Evolutionary conservation across 2,329 filamentous ascomycete genomes (phyloP), one percentile per base, ranked within the genome.

Genomic region (Colletotrichum simmondsii): DNA sequence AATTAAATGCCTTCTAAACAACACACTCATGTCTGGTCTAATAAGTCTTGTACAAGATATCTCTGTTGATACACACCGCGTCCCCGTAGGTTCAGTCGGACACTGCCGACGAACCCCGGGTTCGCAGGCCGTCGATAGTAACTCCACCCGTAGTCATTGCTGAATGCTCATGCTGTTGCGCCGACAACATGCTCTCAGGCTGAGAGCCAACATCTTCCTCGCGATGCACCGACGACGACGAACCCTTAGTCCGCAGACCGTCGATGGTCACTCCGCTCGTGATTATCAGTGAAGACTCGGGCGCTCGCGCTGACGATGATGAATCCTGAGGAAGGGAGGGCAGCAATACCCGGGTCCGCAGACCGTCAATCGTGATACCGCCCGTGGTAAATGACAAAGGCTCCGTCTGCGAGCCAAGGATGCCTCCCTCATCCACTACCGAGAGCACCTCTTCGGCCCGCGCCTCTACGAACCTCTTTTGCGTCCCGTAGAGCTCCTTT

Each of bases 401-500:
- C 37, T 42, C 37, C 37, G 14, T 42, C 37, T 42, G 37, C 37
- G 35, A 37, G 35, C 35, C 14, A 16, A 37, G 35, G 14, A 8
- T 19, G 37, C 37, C 37, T 16, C 37, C 37, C 16, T 42, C 16
- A 42, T 19, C 37, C 37, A 8, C 3, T 42, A 3, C 1, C 6
- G 16, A 42, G 37, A 42, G 37, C 37, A 19, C 6, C 32, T 35
- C 32, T 35, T 12, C 32, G 11, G 32, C 32, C 32, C 32, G 32
- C 0, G 11, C 10, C 32, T 35, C 32, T 5, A 42, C 16, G 2
- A 2, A 7, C 5, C 16, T 14, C 22, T 63, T 42, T 14, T 35
- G 19, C 16, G 12, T 11, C 16, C 42, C 71, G 58, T 80, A 76
- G 4, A 79, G 65, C 14, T 68, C 75, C 12, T 53, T 62, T 59